phyloP scores from a whole-genome alignment of 495 filamentous ascomycete genomes.

The Chaetomium tenue region DNA sequence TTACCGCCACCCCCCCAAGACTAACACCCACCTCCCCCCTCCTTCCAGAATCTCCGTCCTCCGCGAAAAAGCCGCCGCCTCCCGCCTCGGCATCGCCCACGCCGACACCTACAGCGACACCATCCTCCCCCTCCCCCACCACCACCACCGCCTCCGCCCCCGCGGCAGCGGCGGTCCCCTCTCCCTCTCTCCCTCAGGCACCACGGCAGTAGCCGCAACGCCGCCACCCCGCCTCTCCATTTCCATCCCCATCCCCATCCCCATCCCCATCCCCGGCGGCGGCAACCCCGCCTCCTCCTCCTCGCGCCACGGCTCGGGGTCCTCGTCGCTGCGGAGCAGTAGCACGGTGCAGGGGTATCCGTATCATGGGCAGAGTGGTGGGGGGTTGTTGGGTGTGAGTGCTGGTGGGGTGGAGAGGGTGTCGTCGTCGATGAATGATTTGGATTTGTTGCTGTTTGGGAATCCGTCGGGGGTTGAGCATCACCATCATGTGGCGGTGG shows the following conservation, averaged over 20 bases:
- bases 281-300: no score
- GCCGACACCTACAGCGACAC: conserved; percentile 16
- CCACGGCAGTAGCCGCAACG: no score
- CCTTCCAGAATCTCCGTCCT: conserved; percentile 36
- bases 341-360: background rate
- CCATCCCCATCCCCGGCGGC: conserved; percentile 1
- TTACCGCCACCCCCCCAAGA: background rate
- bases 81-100: conserved; percentile 35
- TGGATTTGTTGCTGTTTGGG: conserved; percentile 16
- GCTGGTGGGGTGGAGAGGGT: background rate
- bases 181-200: background rate
- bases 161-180: background rate
- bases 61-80: conserved; percentile 46
- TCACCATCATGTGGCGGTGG: background rate
- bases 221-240: background rate
- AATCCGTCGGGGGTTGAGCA: conserved; percentile 1
- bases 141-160: background rate
- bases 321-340: background rate
- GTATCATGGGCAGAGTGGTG: no score
- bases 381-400: no score
- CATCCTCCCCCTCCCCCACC: conserved; percentile 1
- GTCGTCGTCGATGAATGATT: conserved; percentile 15
- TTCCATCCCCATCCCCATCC: conserved; percentile 3
- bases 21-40: background rate
- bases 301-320: background rate